phyloP scores from a whole-genome alignment of 176 grass and related monocot genomes.

The sorghum (Sorghum bicolor) region DNA sequence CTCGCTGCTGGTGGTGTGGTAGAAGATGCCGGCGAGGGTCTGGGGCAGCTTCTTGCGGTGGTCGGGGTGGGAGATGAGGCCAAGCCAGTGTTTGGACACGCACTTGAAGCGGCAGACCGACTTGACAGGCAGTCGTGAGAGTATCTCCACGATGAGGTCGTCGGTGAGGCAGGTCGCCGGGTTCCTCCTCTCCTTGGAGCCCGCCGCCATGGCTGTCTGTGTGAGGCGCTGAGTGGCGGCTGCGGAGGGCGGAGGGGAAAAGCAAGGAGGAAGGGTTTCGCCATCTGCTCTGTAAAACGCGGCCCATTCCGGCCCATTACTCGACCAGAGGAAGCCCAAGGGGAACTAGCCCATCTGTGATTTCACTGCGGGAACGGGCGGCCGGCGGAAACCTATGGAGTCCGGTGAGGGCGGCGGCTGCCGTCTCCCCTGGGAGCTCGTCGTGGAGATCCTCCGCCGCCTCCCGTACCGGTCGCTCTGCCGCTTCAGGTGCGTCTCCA shows the following conservation, averaged over 20 bases:
- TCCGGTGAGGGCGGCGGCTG: background rate
- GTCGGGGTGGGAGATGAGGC: background rate
- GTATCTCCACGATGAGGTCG: constrained; percentile 12
- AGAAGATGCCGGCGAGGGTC: constrained; percentile 1
- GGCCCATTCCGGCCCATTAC: background rate
- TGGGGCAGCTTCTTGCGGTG: background rate
- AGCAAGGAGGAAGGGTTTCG: background rate
- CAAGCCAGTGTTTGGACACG: background rate
- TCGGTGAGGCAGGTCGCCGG: background rate
- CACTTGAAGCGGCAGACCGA: background rate
- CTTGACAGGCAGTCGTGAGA: background rate
- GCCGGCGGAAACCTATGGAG: background rate
- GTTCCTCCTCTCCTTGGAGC: background rate
- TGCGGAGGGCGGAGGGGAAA: background rate
- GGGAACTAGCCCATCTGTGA: background rate
- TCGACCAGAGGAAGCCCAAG: background rate
- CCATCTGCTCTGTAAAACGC: background rate
- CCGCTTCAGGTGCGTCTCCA: constrained; percentile 7
- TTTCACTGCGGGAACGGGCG: background rate
- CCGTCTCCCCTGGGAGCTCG: constrained; percentile 1
- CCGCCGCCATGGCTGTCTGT: background rate
- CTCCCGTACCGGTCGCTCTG: constrained; percentile 6
- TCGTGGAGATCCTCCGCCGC: constrained; percentile 16
- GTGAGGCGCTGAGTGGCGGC: background rate
- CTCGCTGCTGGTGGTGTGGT: background rate